Conservation (phyloP, 805 yeast species). For the Crinitomyces ghanaensis region DNA sequence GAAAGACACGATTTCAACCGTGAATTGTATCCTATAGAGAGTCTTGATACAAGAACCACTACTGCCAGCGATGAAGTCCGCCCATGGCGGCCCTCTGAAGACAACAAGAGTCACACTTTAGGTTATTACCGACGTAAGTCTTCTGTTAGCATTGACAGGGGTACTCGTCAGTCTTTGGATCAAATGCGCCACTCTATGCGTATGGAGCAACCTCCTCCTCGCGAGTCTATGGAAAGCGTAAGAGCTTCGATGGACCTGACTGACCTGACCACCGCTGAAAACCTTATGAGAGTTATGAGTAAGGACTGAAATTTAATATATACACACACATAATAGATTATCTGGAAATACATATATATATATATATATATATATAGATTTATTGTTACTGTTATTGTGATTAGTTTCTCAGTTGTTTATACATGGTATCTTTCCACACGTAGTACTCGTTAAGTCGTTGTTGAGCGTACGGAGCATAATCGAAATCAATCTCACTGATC, state of each 20-base stretch:
- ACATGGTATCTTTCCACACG: slow-evolving; percentile 39
- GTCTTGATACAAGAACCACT: background rate
- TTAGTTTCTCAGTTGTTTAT: background rate
- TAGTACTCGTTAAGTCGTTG: slow-evolving; percentile 55
- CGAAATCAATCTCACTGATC: slow-evolving; percentile 61
- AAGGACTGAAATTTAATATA: background rate
- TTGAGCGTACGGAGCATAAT: slow-evolving; percentile 50
- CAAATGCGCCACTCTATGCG: slow-evolving; percentile 15
- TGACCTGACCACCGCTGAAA: slow-evolving; percentile 26
- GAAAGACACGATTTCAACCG: slow-evolving; percentile 8
- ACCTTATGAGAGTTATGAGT: slow-evolving; percentile 20
- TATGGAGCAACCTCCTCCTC: slow-evolving; percentile 16
- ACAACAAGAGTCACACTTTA: background rate
- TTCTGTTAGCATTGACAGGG: slow-evolving; percentile 2
- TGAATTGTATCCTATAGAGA: background rate
- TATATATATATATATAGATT: background rate
- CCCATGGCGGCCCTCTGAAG: background rate
- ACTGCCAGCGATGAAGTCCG: background rate
- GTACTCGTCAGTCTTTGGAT: slow-evolving; percentile 20
- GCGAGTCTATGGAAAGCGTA: slow-evolving; percentile 14
- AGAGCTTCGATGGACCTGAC: slow-evolving; percentile 18
- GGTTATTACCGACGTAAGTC: slow-evolving; percentile 6
- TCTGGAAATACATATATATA: background rate
- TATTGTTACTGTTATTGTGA: background rate
- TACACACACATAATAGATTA: background rate